These are phyloP conservation scores for Amaranthus tricolor DNA, from an alignment of 179 eudicot genomes.

Conservation along the genomic window DNA sequence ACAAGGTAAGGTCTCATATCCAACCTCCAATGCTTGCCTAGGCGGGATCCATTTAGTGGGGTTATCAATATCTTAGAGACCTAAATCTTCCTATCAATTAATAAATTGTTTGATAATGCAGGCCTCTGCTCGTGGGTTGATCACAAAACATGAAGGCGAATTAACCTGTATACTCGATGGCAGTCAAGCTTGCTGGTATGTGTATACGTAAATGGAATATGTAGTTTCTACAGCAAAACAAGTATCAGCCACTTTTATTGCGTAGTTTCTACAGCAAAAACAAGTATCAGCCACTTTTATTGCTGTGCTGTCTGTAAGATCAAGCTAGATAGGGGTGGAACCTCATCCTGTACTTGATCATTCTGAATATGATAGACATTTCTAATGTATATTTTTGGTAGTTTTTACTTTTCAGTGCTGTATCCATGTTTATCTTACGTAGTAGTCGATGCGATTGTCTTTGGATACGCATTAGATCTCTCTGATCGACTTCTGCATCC, in stretches of 20 bases:
- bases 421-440: background rate
- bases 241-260: background rate
- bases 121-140: slow-evolving; percentile 17
- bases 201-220: slow-evolving; percentile 22
- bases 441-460: background rate
- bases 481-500: background rate
- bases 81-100: background rate
- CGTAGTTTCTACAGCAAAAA: slow-evolving; percentile 19
- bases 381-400: background rate
- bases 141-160: background rate
- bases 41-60: no score
- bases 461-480: background rate
- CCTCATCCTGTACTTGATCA: slow-evolving; percentile 10
- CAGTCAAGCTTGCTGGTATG: slow-evolving; percentile 22
- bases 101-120: slow-evolving; percentile 17
- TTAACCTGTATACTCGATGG: background rate
- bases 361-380: background rate
- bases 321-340: slow-evolving; percentile 22
- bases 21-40: no score
- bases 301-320: slow-evolving; percentile 10
- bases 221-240: slow-evolving; percentile 19
- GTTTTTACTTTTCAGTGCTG: background rate
- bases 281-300: background rate
- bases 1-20: no score
- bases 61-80: no score